Evolutionary conservation across 139 green algal genomes (phyloP), one percentile per base, ranked within the genome.

Genomic region (Desmodesmus armatus): DNA sequence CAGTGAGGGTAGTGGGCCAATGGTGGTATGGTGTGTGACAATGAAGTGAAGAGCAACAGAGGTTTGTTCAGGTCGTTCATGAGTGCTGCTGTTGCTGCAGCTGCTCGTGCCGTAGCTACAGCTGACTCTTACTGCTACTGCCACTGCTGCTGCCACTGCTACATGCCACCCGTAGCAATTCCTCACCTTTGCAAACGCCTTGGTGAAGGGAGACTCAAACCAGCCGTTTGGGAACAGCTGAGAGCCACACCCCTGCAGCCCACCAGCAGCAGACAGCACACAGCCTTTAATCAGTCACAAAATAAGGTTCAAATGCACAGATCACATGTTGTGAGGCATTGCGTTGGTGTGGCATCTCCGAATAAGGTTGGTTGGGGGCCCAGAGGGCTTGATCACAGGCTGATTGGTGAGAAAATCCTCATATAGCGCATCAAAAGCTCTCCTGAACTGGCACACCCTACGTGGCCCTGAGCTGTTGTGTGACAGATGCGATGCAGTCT

Each of bases 151-250:
- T 15, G 17, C 9, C n/a, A 37, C 23, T 31, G 6, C 49, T 27
- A 9, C 63, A 72, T 33, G 25, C 25, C 27, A 9, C 9, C 63
- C 11, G n/a, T 27, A 72, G n/a, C n/a, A n/a, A n/a, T n/a, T 0
- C 0, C 53, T 19, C 31, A 80, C 80, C 80, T 80, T 86, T 5
- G 15, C n/a, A 49, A 39, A 86, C 23, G 69, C 60, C 58, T 80
- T 86, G 21, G 39, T 23, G 19, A 49, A 65, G 3, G 67, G 44
- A 3, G 69, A 74, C 17, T 39, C n/a, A 51, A 80, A 80, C 80
- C 80, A 86, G 69, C 51, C 31, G 70, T 86, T 86, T 9, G 80
- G 80, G 21, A 80, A 86, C 31, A 80, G 27, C 47, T 72, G 66
- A 23, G 25, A 41, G 7, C 40, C 39, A 23, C 35, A 7, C 0